Conservation (phyloP, 2,329 filamentous ascomycete genomes). For the Eutypa lata region DNA sequence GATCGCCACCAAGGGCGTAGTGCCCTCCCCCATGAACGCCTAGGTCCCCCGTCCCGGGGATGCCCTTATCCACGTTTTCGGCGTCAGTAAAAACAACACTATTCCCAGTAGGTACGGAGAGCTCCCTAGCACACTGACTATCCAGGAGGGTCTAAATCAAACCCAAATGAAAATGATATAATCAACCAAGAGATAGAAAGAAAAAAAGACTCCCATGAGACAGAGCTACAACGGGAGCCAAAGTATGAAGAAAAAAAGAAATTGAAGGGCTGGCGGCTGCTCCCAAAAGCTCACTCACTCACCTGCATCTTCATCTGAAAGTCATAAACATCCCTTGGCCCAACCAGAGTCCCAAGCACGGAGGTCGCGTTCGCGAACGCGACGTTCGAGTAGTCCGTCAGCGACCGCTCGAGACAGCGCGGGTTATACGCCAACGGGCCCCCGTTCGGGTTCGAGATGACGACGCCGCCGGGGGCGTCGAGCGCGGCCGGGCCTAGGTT, state of each 20-base stretch:
- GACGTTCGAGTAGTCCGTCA: constrained; percentile 18
- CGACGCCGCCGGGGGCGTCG: constrained; percentile 5
- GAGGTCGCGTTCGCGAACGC: constrained; percentile 22
- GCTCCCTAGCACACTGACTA: no score
- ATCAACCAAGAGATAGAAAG: no score
- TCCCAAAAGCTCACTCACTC: no score
- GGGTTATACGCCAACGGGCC: constrained; percentile 29
- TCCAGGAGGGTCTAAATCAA: no score
- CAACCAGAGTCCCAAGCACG: constrained; percentile 14
- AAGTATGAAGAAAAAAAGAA: no score
- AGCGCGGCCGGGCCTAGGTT: constrained; percentile 26
- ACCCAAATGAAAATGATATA: no score
- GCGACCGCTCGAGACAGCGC: constrained; percentile 29
- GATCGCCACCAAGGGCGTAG: constrained; percentile 35
- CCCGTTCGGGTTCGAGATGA: constrained; percentile 9
- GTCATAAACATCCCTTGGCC: constrained; percentile 21
- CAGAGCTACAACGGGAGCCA: no score
- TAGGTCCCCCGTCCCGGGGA: constrained; percentile 8
- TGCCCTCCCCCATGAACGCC: constrained; percentile 38
- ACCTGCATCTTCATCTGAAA: constrained; percentile 36
- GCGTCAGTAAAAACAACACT: no score
- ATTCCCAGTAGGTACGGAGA: no score
- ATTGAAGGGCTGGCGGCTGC: no score
- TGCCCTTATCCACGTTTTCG: no score
- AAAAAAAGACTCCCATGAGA: no score